Evolutionary conservation across 192 early-diverging fungal species (phyloP).

Genomic region (Oehlia diaphana): DNA sequence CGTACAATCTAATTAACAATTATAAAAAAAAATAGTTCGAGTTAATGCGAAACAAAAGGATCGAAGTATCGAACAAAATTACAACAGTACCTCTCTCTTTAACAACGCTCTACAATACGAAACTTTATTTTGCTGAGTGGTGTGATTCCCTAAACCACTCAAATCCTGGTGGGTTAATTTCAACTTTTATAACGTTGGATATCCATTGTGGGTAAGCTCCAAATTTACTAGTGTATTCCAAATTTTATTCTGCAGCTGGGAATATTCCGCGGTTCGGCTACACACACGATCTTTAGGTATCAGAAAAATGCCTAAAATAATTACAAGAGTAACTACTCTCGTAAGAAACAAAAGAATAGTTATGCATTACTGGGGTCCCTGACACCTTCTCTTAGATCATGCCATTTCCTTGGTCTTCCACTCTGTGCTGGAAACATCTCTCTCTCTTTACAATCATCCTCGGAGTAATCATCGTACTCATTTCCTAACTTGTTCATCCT

Average conservation of each 20-base stretch:
- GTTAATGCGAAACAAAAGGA: background rate
- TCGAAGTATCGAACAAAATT: background rate
- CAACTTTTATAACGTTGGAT: background rate
- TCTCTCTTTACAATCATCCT: too few species aligned
- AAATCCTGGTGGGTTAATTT: background rate
- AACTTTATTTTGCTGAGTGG: background rate
- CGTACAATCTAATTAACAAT: slow-evolving; percentile 2
- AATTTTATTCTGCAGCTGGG: background rate
- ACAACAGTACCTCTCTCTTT: background rate
- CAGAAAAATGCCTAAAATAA: background rate
- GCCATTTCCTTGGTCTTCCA: too few species aligned
- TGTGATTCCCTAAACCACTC: slow-evolving; percentile 14
- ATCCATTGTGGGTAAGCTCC: slow-evolving; percentile 8
- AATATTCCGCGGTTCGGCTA: slow-evolving; percentile 3
- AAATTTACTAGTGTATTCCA: background rate
- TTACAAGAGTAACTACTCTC: background rate
- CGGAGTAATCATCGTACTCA: too few species aligned
- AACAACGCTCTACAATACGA: background rate
- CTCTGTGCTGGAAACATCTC: too few species aligned
- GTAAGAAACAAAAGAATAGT: background rate
- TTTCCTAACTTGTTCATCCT: too few species aligned
- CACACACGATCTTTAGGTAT: slow-evolving; percentile 17
- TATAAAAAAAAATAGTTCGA: background rate
- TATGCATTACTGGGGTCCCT: too few species aligned
- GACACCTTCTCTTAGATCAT: too few species aligned